These are phyloP conservation scores for Venturia carpophila DNA, from an alignment of 2,329 filamentous ascomycete species.

Conservation along the genomic window DNA sequence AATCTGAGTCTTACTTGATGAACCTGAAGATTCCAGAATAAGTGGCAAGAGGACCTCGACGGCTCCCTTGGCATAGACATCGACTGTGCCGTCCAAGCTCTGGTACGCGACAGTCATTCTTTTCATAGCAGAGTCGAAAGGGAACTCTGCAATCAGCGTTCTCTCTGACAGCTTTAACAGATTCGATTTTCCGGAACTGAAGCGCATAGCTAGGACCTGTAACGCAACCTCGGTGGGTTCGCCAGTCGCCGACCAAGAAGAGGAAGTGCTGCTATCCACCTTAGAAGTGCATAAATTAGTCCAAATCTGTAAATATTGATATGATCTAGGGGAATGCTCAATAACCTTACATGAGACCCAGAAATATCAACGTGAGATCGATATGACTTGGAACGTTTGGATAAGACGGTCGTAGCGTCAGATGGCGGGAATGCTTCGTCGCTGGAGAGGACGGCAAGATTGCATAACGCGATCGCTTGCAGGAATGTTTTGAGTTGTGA, in stretches of 20 bases:
- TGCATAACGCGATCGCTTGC: slow-evolving; percentile 33
- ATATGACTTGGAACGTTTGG: not conserved
- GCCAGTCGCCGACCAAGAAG: slow-evolving; percentile 52
- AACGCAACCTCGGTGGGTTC: slow-evolving; percentile 68
- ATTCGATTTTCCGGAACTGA: slow-evolving; percentile 52
- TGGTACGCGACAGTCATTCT: slow-evolving; percentile 66
- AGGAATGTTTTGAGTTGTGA: slow-evolving; percentile 27
- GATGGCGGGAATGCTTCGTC: not conserved
- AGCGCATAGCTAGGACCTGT: slow-evolving; percentile 64
- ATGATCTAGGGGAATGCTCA: not conserved
- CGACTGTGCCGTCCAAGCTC: slow-evolving; percentile 52
- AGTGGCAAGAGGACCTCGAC: slow-evolving; percentile 25
- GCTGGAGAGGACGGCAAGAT: slow-evolving; percentile 30
- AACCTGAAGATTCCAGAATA: not conserved
- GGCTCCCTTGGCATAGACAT: slow-evolving; percentile 34
- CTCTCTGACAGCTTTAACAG: slow-evolving; percentile 35
- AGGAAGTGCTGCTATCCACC: not conserved
- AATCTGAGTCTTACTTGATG: not conserved
- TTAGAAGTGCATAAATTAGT: not conserved
- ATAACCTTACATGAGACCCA: not conserved
- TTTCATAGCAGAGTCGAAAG: slow-evolving; percentile 67
- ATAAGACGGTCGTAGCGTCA: not conserved
- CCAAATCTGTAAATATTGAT: not conserved
- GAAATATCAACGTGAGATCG: not conserved
- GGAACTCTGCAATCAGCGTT: slow-evolving; percentile 53